phyloP scores from a whole-genome alignment of 805 yeast species.

The Starmerella bombi region DNA sequence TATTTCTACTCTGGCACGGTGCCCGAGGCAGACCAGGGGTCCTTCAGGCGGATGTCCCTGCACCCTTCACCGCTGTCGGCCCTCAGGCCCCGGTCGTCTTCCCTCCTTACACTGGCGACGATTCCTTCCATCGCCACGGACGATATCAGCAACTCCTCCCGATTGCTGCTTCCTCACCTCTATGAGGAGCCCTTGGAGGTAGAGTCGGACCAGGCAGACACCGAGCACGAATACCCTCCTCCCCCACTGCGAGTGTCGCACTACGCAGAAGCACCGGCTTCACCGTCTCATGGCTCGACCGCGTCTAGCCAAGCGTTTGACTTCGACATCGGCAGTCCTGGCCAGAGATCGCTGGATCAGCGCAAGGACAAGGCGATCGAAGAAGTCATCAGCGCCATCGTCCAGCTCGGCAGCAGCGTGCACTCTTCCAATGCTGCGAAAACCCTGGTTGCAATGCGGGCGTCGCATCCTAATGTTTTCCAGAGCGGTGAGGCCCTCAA shows the following conservation, averaged over 20 bases:
- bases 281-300: constrained; percentile 3
- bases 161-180: background rate
- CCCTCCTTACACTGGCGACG: background rate
- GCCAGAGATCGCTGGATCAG: constrained; percentile 14
- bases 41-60: too few species aligned
- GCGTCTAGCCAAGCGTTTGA: constrained; percentile 4
- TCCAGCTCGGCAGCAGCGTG: constrained; percentile 45
- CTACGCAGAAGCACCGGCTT: too few species aligned
- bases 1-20: background rate
- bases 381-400: constrained; percentile 28
- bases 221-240: background rate
- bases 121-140: background rate
- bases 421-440: constrained; percentile 42
- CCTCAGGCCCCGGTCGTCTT: background rate
- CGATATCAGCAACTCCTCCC: background rate
- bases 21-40: background rate
- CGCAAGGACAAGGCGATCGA: constrained; percentile 7
- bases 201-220: background rate
- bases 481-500: constrained; percentile 43
- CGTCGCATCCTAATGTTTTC: constrained; percentile 39
- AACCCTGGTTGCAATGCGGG: constrained; percentile 42
- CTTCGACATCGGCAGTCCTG: constrained; percentile 9
- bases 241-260: background rate
- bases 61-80: background rate
- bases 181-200: too few species aligned